phyloP scores from a whole-genome alignment of 768 basidiomycete genomes.

The Lepiota subincarnata region DNA sequence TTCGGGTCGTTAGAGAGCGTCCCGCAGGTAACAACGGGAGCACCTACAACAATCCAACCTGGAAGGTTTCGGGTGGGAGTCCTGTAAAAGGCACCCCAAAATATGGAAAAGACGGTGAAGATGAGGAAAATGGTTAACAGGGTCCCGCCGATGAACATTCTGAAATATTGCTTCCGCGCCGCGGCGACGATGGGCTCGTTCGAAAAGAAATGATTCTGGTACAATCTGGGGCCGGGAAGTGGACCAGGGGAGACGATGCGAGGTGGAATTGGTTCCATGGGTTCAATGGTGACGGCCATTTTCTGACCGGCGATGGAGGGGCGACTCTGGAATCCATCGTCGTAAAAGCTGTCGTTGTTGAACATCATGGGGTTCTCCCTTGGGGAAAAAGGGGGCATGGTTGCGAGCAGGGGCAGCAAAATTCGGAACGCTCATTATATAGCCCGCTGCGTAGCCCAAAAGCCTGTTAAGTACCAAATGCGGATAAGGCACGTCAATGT shows the following conservation, averaged over 20 bases:
- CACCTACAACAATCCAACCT: slow-evolving; percentile 57
- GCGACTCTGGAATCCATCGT: neutral
- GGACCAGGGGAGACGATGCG: neutral
- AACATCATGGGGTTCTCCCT: too few relatives aligned
- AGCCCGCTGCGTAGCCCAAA: neutral
- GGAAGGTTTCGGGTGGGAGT: slow-evolving; percentile 38
- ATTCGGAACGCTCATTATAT: neutral
- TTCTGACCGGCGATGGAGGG: neutral
- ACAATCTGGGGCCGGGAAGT: neutral
- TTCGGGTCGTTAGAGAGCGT: slow-evolving; percentile 1
- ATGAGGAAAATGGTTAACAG: slow-evolving; percentile 38
- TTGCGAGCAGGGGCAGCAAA: neutral
- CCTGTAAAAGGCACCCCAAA: slow-evolving; percentile 52
- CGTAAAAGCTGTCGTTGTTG: neutral
- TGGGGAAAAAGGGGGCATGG: too few relatives aligned
- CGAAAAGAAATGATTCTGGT: slow-evolving; percentile 1
- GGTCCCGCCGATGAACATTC: slow-evolving; percentile 33
- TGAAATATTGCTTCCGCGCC: slow-evolving; percentile 44
- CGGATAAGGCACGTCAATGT: neutral
- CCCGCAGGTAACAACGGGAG: neutral
- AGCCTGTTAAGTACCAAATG: neutral
- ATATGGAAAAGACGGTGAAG: slow-evolving; percentile 50
- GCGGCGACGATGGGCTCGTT: neutral
- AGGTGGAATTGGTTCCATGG: neutral
- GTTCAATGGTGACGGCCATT: neutral